phyloP scores from a whole-genome alignment of 2,329 filamentous ascomycete genomes.

The Aquanectria penicillioides region DNA sequence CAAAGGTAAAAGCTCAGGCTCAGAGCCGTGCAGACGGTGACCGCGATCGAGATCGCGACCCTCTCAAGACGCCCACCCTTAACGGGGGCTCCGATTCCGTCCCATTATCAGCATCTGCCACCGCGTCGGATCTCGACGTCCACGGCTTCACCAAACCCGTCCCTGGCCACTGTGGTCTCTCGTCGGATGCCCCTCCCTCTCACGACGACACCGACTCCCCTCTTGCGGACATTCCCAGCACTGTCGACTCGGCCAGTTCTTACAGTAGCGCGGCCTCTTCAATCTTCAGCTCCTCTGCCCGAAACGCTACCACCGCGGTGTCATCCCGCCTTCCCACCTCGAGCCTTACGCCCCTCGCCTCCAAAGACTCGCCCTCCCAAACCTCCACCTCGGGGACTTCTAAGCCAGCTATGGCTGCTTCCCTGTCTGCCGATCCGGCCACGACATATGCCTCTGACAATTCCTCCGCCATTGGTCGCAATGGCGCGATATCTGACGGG shows the following conservation, averaged over 20 bases:
- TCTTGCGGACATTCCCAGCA: constrained; percentile 74
- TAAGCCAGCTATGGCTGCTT: constrained; percentile 66
- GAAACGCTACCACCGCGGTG: constrained; percentile 52
- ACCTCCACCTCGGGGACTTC: constrained; percentile 58
- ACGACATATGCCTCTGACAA: constrained; percentile 40
- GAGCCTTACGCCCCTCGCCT: constrained; percentile 62
- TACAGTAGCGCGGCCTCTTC: constrained; percentile 77
- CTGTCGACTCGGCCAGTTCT: constrained; percentile 77
- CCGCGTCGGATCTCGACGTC: constrained; percentile 38
- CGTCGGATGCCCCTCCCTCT: constrained; percentile 40
- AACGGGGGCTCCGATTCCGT: constrained; percentile 35
- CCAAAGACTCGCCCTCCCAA: constrained; percentile 61
- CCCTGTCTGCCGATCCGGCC: constrained; percentile 55
- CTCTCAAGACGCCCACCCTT: constrained; percentile 38
- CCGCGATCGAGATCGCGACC: constrained; percentile 47
- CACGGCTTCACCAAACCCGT: constrained; percentile 34
- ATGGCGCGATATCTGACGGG: constrained; percentile 49
- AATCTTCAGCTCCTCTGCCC: constrained; percentile 68
- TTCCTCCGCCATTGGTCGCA: constrained; percentile 41
- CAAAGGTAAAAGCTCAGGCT: constrained; percentile 65
- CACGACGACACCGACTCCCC: constrained; percentile 68
- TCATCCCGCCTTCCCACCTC: constrained; percentile 55
- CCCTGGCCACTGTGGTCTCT: constrained; percentile 30
- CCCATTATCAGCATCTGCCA: constrained; percentile 34
- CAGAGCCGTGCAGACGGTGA: constrained; percentile 47